Conservation (phyloP, 495 filamentous ascomycete genomes). For the Tuber magnatum region DNA sequence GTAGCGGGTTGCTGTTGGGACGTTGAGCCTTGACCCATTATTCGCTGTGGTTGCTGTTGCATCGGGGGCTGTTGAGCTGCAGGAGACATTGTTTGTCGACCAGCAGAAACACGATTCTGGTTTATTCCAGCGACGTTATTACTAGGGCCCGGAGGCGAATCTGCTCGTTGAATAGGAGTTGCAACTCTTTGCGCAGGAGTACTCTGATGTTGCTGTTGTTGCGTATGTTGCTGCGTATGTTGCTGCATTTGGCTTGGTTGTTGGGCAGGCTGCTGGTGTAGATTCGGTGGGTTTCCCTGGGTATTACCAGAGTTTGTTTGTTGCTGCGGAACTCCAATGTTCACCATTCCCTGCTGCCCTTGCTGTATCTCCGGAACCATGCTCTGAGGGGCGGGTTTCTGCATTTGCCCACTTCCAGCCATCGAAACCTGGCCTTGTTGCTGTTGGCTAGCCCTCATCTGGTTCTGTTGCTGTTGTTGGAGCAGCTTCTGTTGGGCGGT, state of each 20-base stretch:
- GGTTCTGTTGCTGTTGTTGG: slow-evolving; percentile 24
- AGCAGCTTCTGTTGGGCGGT: slow-evolving; percentile 35
- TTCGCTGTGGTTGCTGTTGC: slow-evolving; percentile 42
- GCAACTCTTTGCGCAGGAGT: slow-evolving; percentile 32
- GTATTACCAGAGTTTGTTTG: slow-evolving; percentile 24
- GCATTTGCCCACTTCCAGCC: slow-evolving; percentile 33
- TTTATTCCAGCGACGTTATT: slow-evolving; percentile 26
- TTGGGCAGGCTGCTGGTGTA: slow-evolving; percentile 24
- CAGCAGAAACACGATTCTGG: slow-evolving; percentile 1
- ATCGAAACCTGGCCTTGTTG: slow-evolving; percentile 40
- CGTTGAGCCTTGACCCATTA: neutral
- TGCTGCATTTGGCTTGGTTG: slow-evolving; percentile 25
- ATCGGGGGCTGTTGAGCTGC: slow-evolving; percentile 45
- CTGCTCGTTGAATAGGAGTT: slow-evolving; percentile 36
- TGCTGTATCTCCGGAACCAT: slow-evolving; percentile 21
- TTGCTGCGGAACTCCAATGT: slow-evolving; percentile 20
- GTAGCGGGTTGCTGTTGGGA: slow-evolving; percentile 15
- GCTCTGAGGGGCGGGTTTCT: slow-evolving; percentile 30
- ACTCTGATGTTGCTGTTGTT: slow-evolving; percentile 32
- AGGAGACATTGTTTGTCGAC: slow-evolving; percentile 30
- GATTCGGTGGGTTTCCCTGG: slow-evolving; percentile 32
- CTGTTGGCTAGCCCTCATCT: slow-evolving; percentile 34
- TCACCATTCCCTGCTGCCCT: slow-evolving; percentile 14
- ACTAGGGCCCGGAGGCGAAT: slow-evolving; percentile 43
- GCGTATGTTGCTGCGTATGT: slow-evolving; percentile 37